Evolutionary conservation across 352 stramenopile genomes (phyloP).

Genomic region (Phytophthora crassamura): DNA sequence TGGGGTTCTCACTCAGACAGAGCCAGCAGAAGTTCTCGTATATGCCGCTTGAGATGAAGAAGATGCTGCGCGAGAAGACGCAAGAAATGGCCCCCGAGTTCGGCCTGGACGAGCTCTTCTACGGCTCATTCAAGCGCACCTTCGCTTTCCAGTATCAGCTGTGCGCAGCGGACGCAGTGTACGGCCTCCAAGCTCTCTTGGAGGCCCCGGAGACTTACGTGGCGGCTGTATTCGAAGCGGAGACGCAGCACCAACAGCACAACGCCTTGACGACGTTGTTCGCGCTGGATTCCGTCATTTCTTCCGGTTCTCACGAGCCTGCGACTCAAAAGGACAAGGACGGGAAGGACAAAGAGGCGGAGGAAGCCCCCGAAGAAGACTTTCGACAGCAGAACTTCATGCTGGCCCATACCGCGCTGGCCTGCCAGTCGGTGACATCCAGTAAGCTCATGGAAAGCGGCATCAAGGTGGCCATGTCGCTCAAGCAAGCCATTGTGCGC

Average conservation of each 20-base stretch:
- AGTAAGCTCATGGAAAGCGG: constrained; percentile 91
- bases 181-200: constrained; percentile 94
- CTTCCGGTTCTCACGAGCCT: constrained; percentile 6
- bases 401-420: constrained; percentile 72
- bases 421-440: constrained; percentile 70
- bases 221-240: constrained; percentile 62
- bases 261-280: constrained; percentile 53
- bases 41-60: constrained; percentile 94
- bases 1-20: constrained; percentile 96
- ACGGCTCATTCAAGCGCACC: constrained; percentile 95
- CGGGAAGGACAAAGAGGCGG: constrained; percentile 34
- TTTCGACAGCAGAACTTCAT: constrained; percentile 88
- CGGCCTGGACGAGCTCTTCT: constrained; percentile 96
- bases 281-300: constrained; percentile 34
- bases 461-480: constrained; percentile 94
- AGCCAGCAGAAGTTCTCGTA: constrained; percentile 97
- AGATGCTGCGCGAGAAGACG: constrained; percentile 93
- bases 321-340: constrained; percentile 7
- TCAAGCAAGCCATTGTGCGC: constrained; percentile 94
- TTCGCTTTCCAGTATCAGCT: constrained; percentile 96
- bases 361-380: constrained; percentile 46
- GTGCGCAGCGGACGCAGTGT: constrained; percentile 95
- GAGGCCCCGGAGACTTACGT: constrained; percentile 88
- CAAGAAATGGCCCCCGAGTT: constrained; percentile 94
- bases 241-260: constrained; percentile 65